These are phyloP conservation scores for Globisporangium paroecandrum DNA, from an alignment of 352 stramenopile genomes.

Conservation along the genomic window DNA sequence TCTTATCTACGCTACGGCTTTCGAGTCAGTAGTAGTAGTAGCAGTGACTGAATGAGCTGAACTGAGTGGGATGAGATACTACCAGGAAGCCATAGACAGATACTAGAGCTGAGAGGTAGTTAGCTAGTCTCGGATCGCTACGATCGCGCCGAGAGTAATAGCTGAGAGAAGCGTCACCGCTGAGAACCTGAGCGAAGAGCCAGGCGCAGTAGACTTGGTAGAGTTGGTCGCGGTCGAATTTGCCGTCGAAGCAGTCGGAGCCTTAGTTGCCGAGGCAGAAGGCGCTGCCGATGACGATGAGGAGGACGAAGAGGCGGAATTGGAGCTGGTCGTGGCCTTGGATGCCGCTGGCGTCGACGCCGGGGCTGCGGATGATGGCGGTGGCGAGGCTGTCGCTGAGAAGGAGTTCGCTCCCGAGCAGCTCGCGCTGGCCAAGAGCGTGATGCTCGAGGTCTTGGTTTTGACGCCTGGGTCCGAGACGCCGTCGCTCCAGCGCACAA, in stretches of 20 bases:
- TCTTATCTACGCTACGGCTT: too few species aligned
- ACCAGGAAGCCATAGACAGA: too few species aligned
- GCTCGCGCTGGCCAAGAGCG: neutral
- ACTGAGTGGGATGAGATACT: too few species aligned
- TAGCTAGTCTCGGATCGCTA: neutral
- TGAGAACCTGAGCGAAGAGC: neutral
- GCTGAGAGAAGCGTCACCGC: neutral
- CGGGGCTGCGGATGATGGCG: neutral
- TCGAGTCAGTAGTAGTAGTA: too few species aligned
- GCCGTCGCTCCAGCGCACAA: constrained; percentile 18
- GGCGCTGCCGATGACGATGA: neutral
- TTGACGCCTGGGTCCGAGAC: constrained; percentile 29
- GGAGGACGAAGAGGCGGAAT: neutral
- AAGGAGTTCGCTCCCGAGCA: neutral
- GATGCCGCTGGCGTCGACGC: neutral
- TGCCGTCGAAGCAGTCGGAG: neutral
- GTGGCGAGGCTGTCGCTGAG: neutral
- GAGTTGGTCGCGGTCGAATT: too few species aligned
- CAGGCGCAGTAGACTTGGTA: neutral
- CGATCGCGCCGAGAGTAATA: neutral
- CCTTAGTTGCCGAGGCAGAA: neutral
- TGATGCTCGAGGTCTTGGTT: constrained; percentile 21
- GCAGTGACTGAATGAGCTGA: too few species aligned
- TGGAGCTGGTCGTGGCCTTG: neutral
- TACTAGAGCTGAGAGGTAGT: too few species aligned